Base-by-base conservation (phyloP, 768 basidiomycete species). In the Mycena indigotica region DNA sequence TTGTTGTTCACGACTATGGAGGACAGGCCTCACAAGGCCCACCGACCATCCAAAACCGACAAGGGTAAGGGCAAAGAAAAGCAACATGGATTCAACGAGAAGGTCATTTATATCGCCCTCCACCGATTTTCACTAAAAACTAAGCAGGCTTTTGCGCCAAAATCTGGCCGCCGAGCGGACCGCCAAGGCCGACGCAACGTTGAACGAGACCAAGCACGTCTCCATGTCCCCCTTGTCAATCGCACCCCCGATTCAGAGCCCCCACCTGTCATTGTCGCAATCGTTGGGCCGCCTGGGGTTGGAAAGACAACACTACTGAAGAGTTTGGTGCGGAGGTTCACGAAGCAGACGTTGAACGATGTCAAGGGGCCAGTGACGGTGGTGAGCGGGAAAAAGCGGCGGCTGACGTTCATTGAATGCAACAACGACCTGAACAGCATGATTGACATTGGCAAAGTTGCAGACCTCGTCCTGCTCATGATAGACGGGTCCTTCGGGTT, bases 401-500 rank as follows among this genome's bases (percentile, higher is more conserved):
- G 97, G 15, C 77, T 98, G n/a, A 98, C 97, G 0, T 94, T 98
- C 70, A 83, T 99, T 50, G 97, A 98, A 73, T 98, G 95, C 76
- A 95, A 95, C 66, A 98, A 94, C 70, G 95, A 98, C 76, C 80
- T 98, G 64, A 95, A 95, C 72, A 93, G 94, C 51, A 98, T 98
- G 96, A 92, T 98, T 63, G 97, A 99, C 80, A 81, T 98, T 66
- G 96, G 88, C 54, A 99, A 99, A 75, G 85, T 98, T 56, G 97
- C 93, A 6, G 97, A 98, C 74, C 81, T 99, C 56, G 91, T 98
- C 4, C 80, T 99, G 44, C 85, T 99, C 62, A 95, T 98, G 94
- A 88, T 98, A 62, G 97, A 99, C 68, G 96, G 91, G 3, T 95
- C 93, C 25, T 98, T 95, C 72, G 97, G 97, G 3, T 96, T 98